Percentiles rank a stretch among this genome's conserved stretches.
These are phyloP conservation scores for Neurospora sublineolata DNA, from an alignment of 495 filamentous ascomycete species.

Conservation along the genomic window DNA sequence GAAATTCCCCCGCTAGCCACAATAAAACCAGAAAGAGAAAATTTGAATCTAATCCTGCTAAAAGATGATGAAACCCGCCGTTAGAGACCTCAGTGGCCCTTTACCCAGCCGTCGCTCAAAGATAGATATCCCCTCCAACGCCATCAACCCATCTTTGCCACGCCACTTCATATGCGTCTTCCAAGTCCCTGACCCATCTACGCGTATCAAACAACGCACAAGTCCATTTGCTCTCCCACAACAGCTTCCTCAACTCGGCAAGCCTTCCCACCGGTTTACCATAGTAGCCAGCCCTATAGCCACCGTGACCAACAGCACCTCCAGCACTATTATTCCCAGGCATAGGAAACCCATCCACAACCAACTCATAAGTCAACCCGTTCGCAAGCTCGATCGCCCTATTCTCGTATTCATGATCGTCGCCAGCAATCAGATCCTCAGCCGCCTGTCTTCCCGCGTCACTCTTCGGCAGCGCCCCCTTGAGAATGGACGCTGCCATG, in stretches of 20 bases:
- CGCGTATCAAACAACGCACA: slow-evolving; percentile 84
- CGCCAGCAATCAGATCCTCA: slow-evolving; percentile 62
- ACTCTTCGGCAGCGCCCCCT: slow-evolving; percentile 68
- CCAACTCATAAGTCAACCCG: slow-evolving; percentile 47
- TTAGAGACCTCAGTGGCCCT: background rate
- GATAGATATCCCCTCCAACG: slow-evolving; percentile 81
- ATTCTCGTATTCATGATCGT: slow-evolving; percentile 72
- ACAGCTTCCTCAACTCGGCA: slow-evolving; percentile 60
- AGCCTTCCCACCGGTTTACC: slow-evolving; percentile 56
- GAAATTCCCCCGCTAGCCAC: background rate
- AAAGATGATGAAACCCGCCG: background rate
- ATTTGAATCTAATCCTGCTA: background rate
- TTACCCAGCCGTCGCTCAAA: slow-evolving; percentile 17
- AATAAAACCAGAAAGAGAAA: background rate
- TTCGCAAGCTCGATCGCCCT: slow-evolving; percentile 64
- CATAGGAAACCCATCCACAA: background rate
- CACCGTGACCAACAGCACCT: background rate
- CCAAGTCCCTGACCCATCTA: slow-evolving; percentile 86
- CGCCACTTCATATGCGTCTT: slow-evolving; percentile 75
- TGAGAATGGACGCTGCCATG: slow-evolving; percentile 91
- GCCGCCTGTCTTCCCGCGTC: slow-evolving; percentile 56
- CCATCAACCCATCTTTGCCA: slow-evolving; percentile 82
- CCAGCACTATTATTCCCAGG: background rate
- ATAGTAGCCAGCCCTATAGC: slow-evolving; percentile 11
- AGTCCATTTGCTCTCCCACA: slow-evolving; percentile 71